phyloP scores from a whole-genome alignment of 306 rosid genomes.

The Sophora flavescens region DNA sequence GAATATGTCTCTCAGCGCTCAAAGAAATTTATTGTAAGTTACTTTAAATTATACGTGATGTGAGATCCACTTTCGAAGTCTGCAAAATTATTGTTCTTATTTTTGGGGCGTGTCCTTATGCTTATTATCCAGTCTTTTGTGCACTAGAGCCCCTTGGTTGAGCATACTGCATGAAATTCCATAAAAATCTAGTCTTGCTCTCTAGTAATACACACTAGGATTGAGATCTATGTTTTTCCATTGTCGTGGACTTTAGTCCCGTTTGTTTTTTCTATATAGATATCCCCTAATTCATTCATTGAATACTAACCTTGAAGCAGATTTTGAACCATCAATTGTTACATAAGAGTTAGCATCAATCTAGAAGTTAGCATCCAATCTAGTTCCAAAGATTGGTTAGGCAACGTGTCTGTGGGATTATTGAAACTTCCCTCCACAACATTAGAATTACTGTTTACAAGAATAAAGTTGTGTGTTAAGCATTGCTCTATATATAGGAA shows the following conservation, averaged over 20 bases:
- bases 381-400: constrained; percentile 46
- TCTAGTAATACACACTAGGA: constrained; percentile 48
- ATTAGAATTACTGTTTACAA: constrained; percentile 15
- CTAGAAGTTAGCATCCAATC: constrained; percentile 30
- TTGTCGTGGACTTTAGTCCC: constrained; percentile 21
- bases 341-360: constrained; percentile 42
- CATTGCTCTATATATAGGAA: constrained; percentile 45
- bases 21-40: no score
- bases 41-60: no score
- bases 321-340: neutral
- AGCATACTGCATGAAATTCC: constrained; percentile 65
- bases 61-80: no score
- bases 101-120: no score
- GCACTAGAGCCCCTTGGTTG: constrained; percentile 48
- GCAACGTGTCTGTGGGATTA: constrained; percentile 69
- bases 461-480: constrained; percentile 67
- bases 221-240: neutral
- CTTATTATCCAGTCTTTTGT: constrained; percentile 37
- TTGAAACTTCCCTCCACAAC: constrained; percentile 65
- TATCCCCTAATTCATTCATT: constrained; percentile 47
- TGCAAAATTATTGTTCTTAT: no score
- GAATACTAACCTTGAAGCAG: constrained; percentile 45
- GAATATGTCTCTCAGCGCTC: no score
- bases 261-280: constrained; percentile 38
- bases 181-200: constrained; percentile 64